Evolutionary conservation across 148 eudicot species (phyloP), one percentile per base, ranked within the genome.

Genomic region (Nyssa sinensis): DNA sequence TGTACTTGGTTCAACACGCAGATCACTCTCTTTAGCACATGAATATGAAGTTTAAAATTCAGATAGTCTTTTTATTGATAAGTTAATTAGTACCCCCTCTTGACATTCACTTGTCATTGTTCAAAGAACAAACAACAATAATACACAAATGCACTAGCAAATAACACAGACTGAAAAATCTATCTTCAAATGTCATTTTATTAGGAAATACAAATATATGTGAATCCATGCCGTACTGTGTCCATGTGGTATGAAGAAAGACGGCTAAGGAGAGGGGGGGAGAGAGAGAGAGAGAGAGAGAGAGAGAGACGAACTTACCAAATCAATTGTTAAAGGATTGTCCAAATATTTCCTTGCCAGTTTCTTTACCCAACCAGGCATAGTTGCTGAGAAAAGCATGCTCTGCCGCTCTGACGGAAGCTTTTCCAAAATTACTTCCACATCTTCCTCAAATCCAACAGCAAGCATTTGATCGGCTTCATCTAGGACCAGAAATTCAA

Each of bases 401-500:
- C 96, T 92, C 81, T 95, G 98, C 85, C 97, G 86, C 85, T 88
- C 21, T 29, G 87, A 33, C 58, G 98, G 98, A 74, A 95, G 91
- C 35, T 76, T 81, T 74, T 88, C 88, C 65, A 95, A 76, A 85
- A 95, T 95, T 39, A 81, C 57, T 73, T 95, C 98, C 67, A 95
- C 98, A 53, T 86, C 98, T 84, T 95, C 98, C 87, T 95, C 98
- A 81, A 95, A 95, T 55, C 98, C 98, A 71, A 92, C 98, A 4
- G 95, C 95, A 82, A 95, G 98, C 98, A 95, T 95, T 90, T 90
- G 97, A 84, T 95, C 98, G 58, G 98, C 97, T 85, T 95, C 98
- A 79, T 95, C 98, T 59, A 95, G 93, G 74, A 95, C 97, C 86
- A 92, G 81, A 75, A 75, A 92, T 72, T 90, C 82, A 77, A 95